These are phyloP conservation scores for Knufia fluminis DNA, from an alignment of 2,329 filamentous ascomycete genomes.

Conservation along the genomic window DNA sequence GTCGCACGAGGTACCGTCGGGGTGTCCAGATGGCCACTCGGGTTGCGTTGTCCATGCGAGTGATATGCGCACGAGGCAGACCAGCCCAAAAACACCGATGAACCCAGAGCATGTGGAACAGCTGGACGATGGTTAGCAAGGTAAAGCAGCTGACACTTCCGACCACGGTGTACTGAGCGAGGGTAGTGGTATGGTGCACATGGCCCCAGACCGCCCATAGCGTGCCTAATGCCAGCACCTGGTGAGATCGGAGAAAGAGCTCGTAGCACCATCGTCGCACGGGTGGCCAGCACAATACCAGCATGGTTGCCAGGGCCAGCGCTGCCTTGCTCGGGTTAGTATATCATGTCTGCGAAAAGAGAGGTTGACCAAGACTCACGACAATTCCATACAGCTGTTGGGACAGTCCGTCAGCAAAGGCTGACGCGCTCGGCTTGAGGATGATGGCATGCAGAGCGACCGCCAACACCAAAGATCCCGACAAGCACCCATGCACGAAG, in stretches of 20 bases:
- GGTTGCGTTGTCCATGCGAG: background rate
- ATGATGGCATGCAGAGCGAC: background rate
- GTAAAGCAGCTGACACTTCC: too few species aligned
- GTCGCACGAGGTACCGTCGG: conserved; percentile 12
- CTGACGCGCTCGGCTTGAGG: background rate
- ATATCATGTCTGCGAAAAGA: background rate
- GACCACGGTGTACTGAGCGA: too few species aligned
- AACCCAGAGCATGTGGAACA: too few species aligned
- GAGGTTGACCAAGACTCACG: background rate
- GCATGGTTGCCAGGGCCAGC: background rate
- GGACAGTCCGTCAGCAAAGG: background rate
- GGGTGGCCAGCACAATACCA: background rate
- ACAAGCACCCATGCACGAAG: background rate
- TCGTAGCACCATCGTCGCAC: background rate
- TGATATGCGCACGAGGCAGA: background rate
- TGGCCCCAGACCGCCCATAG: background rate
- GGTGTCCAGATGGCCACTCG: background rate
- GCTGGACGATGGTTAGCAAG: too few species aligned
- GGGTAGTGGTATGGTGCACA: background rate
- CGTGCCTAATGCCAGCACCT: background rate
- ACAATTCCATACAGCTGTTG: background rate
- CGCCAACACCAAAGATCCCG: background rate
- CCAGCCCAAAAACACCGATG: background rate
- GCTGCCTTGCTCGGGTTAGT: background rate
- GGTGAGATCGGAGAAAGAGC: conserved; percentile 1